Conservation (phyloP, 192 early-diverging fungal species). For the Podila clonocystis region DNA sequence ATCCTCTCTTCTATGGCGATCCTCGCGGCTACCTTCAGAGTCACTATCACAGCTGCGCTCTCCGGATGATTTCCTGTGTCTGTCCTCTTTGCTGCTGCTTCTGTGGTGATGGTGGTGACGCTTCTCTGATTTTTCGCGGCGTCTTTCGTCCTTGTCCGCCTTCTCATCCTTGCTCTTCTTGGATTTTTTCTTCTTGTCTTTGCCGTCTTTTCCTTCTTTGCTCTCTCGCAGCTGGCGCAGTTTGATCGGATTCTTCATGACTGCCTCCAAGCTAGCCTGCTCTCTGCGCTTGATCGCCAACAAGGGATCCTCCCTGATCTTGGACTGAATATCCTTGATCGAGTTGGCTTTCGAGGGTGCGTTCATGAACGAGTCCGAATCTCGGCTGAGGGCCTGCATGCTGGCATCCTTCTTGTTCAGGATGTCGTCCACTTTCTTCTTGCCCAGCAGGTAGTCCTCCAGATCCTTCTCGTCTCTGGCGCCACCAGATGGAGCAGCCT, state of each 20-base stretch:
- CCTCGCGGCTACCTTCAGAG: conserved; percentile 15
- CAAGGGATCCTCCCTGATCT: conserved; percentile 93
- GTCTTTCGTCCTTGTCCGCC: conserved; percentile 47
- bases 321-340: conserved; percentile 80
- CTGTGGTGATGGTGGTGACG: conserved; percentile 28
- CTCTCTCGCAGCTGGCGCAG: conserved; percentile 64
- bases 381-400: conserved; percentile 37
- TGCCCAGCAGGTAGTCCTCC: conserved; percentile 93
- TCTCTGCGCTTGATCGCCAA: conserved; percentile 89
- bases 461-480: conserved; percentile 67
- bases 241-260: conserved; percentile 77
- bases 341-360: conserved; percentile 76
- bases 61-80: conserved; percentile 26
- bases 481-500: conserved; percentile 67
- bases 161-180: conserved; percentile 50
- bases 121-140: conserved; percentile 34
- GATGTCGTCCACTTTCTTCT: conserved; percentile 80
- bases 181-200: conserved; percentile 54
- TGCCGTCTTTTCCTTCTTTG: conserved; percentile 56
- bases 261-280: conserved; percentile 78
- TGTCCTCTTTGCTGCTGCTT: conserved; percentile 48
- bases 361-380: conserved; percentile 30
- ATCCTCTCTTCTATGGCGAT: conserved; percentile 11
- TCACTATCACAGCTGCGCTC: conserved; percentile 22
- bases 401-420: conserved; percentile 54